Evolutionary conservation across 1,284 basidiomycete genomes (phyloP), one percentile per base, ranked within the genome.

Genomic region (Apiotrichum sp.): DNA sequence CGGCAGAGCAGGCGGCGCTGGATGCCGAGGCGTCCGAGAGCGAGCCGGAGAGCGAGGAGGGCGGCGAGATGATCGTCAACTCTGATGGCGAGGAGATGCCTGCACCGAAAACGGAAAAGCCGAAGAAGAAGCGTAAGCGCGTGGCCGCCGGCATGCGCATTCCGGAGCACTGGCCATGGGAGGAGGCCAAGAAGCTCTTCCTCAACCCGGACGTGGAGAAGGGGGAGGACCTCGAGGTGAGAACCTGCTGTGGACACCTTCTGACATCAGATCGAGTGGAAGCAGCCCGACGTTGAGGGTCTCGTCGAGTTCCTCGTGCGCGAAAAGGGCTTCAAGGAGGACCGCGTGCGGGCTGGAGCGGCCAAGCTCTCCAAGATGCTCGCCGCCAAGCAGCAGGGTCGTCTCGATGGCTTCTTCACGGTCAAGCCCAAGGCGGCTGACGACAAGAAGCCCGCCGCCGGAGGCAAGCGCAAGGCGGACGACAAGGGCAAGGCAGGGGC

Each of bases 291-390:
- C 62, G 81, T 93, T 0, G 93, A 98, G 29, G 96, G 92, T 1
- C 81, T 99, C 6, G 86, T 99, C 14, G 84, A 97, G 52, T 99
- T 98, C 78, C 76, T 99, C 32, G 95, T 97, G 22, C 85, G 79
- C 44, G 90, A 98, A 68, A 98, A 98, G 73, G 95, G 96, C 2
- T 99, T 98, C 83, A 95, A 88, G 65, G 95, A 98, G 80, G 95
- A 99, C 34, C 86, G 95, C 47, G 92, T 99, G 3, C 85, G 95
- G 32, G 93, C 89, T 71, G 93, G 93, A 14, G 93, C 90, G 6
- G 93, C 95, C 53, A 97, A 97, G 70, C 81, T 99, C 35, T 78
- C 85, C 47, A 95, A 92, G 69, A 88, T 86, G 72, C 79, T 98
- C 47, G 86, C 84, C 51, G 84, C 86, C 42, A 98, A 98, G 71